Evolutionary conservation across 108 stramenopile genomes (phyloP).

Genomic region (Conticribra weissflogii): DNA sequence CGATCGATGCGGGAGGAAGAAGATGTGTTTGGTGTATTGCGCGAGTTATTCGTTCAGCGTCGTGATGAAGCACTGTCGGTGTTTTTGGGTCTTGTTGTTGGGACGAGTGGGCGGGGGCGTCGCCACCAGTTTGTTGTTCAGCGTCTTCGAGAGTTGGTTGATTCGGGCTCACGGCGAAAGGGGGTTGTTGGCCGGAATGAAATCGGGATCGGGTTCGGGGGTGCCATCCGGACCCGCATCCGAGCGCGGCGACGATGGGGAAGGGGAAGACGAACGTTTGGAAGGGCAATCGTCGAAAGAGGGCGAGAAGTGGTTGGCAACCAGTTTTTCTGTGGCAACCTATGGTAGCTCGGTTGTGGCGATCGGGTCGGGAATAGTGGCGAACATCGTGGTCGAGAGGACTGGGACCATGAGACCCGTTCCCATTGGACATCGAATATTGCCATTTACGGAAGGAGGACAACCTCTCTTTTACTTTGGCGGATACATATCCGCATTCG

Average conservation of each 20-base stretch:
- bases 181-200: conserved; percentile 14
- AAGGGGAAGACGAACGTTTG: conserved; percentile 2
- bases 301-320: conserved; percentile 55
- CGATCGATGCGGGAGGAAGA: conserved; percentile 59
- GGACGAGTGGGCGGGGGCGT: conserved; percentile 67
- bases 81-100: conserved; percentile 41
- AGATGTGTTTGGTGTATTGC: conserved; percentile 61
- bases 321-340: conserved; percentile 86
- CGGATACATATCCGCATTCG: conserved; percentile 93
- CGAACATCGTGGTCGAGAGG: conserved; percentile 63
- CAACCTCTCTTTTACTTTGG: conserved; percentile 54
- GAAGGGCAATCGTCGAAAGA: conserved; percentile 24
- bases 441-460: conserved; percentile 6
- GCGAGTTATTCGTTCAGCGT: conserved; percentile 52
- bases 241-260: not conserved
- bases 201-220: too few species aligned
- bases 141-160: conserved; percentile 73
- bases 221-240: too few species aligned
- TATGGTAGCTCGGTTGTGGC: conserved; percentile 93
- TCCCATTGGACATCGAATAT: not conserved
- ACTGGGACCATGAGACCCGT: conserved; percentile 37
- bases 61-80: conserved; percentile 43
- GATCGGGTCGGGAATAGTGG: conserved; percentile 88
- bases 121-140: conserved; percentile 56
- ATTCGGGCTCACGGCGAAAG: conserved; percentile 47